Conservation (phyloP, 2,329 filamentous ascomycete genomes). For the Arthrocladium fulminans region DNA sequence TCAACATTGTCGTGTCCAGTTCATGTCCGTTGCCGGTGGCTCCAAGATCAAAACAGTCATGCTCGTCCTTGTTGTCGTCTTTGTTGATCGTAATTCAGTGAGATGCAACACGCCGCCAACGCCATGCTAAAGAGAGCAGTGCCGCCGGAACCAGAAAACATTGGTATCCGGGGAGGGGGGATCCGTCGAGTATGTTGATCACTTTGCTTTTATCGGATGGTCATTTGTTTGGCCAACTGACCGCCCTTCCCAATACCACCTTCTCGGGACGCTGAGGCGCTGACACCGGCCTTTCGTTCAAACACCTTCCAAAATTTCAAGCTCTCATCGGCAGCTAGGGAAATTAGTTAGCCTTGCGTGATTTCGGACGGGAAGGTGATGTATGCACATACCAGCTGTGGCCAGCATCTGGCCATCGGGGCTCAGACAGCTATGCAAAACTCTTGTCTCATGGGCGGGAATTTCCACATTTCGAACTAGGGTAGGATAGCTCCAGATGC, state of each 20-base stretch:
- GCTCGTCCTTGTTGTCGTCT: background rate
- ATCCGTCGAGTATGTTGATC: background rate
- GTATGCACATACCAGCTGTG: constrained; percentile 59
- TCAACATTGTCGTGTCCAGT: background rate
- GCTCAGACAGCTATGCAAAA: constrained; percentile 92
- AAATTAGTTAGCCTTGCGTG: constrained; percentile 25
- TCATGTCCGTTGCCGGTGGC: background rate
- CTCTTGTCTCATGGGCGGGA: constrained; percentile 90
- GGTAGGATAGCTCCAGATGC: constrained; percentile 98
- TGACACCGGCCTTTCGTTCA: constrained; percentile 84
- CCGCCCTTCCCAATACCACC: constrained; percentile 67
- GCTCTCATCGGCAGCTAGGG: constrained; percentile 76
- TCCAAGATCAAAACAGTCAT: background rate
- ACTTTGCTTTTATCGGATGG: constrained; percentile 58
- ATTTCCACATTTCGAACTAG: constrained; percentile 97
- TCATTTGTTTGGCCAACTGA: constrained; percentile 89
- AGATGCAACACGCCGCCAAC: constrained; percentile 4
- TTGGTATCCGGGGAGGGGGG: background rate
- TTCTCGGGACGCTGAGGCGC: constrained; percentile 53
- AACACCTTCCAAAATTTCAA: constrained; percentile 99
- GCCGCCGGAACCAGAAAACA: background rate
- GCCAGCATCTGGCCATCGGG: constrained; percentile 97
- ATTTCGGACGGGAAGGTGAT: background rate
- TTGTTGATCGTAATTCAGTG: background rate
- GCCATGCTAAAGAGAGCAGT: constrained; percentile 5